Evolutionary conservation across 2,329 filamentous ascomycete genomes (phyloP).

Genomic region (Cladobotryum mycophilum): DNA sequence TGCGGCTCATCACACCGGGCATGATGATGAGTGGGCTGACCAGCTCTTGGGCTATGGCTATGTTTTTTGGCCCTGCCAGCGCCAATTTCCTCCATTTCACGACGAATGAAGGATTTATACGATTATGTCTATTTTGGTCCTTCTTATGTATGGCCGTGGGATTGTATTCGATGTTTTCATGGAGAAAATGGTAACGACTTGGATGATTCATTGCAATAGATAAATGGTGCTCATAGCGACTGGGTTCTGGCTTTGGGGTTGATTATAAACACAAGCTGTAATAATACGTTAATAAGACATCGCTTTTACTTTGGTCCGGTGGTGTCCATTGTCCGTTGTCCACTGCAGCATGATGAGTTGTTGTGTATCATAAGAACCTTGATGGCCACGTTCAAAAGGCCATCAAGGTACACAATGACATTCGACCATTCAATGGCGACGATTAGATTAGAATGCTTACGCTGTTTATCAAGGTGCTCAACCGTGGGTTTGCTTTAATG

Average conservation of each 20-base stretch:
- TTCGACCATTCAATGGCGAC: background rate
- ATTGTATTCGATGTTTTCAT: conserved; percentile 5
- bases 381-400: conserved; percentile 1
- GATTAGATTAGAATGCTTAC: background rate
- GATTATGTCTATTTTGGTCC: conserved; percentile 2
- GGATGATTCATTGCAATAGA: background rate
- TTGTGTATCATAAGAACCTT: background rate
- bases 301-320: no score
- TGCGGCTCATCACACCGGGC: conserved; percentile 6
- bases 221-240: background rate
- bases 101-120: conserved; percentile 4
- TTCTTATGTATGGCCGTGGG: background rate
- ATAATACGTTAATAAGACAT: no score
- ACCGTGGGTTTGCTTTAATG: no score
- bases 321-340: no score
- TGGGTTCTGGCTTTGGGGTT: background rate
- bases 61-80: conserved; percentile 10
- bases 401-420: conserved; percentile 3
- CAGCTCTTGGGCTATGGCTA: conserved; percentile 6
- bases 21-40: conserved; percentile 10
- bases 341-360: no score
- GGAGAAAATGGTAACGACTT: conserved; percentile 2
- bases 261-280: background rate
- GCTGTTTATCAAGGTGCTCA: background rate
- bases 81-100: conserved; percentile 7